Conservation (phyloP, 2,329 filamentous ascomycete genomes). For the Diaporthe citrichinensis region DNA sequence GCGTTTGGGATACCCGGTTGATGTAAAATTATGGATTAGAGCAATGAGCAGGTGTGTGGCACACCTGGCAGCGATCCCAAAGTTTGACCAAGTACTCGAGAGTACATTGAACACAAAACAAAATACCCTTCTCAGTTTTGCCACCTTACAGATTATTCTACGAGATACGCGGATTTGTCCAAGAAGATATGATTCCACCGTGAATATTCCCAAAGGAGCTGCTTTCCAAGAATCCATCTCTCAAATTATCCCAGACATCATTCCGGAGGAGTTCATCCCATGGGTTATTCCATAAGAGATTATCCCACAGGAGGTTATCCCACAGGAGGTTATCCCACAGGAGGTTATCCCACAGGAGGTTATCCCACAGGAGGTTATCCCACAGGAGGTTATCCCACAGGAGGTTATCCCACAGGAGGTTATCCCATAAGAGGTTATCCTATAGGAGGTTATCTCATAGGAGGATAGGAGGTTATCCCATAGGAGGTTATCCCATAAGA, state of each 20-base stretch:
- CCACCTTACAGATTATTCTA: neutral
- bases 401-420: too few relatives aligned
- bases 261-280: neutral
- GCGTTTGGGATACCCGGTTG: slow-evolving; percentile 36
- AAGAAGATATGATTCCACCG: neutral
- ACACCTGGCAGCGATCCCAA: neutral
- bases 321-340: neutral
- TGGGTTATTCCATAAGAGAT: neutral
- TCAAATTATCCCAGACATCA: neutral
- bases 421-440: too few relatives aligned
- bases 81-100: neutral
- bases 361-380: too few relatives aligned
- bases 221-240: neutral
- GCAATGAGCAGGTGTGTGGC: neutral
- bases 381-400: neutral
- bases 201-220: neutral
- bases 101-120: neutral
- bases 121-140: neutral
- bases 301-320: neutral
- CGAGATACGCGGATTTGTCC: neutral
- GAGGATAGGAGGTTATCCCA: neutral
- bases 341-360: neutral
- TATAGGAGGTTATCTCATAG: too few relatives aligned
- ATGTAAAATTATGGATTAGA: neutral
- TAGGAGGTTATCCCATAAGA: neutral